Base-by-base conservation (phyloP, 139 green algal species). In the Chlorella sorokiniana region DNA sequence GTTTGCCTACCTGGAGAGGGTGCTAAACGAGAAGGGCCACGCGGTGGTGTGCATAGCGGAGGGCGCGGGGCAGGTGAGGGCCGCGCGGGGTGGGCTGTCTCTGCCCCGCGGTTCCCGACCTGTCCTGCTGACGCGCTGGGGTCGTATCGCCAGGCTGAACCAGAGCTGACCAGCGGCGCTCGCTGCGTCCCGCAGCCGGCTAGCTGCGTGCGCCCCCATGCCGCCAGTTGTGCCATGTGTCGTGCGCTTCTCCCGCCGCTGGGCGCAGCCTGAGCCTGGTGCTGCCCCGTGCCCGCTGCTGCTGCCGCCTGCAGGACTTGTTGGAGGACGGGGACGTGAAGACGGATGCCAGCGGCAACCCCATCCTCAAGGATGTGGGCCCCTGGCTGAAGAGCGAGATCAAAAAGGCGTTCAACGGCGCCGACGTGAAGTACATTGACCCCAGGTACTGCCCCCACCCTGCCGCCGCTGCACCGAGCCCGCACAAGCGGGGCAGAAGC, bases 11-110 rank as follows among this genome's bases (percentile, higher is more conserved):
- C 63, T 99, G 45, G 87, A 95, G 38, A 74, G 79, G 18, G 88
- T 96, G 33, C 79, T 99, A 54, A 81, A 87, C 8, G 64, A 87
- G 62, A 98, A 98, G 85, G 94, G 95, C 1, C 93, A 98, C 86
- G 91, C 65, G 11, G 78, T 94, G 44, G 84, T 94, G 64, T 93
- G 90, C 69, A 80, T 98, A 18, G 91, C 91, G 4, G 94, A 96
- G 76, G 91, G 92, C 1, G 93, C 92, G 18, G 93, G 93, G 16
- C 95, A 98, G 89, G 93, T 84, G 63, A 3, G 45, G 82, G n/a
- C n/a, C n/a, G n/a, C n/a, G n/a, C n/a, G n/a, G n/a, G n/a, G n/a
- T n/a, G n/a, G n/a, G n/a, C 25, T 4, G 48, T 67, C 35, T 68
- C 69, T 68, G n/a, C n/a, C n/a, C n/a, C n/a, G n/a, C n/a, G n/a